Base-by-base conservation (phyloP, 1,284 basidiomycete genomes). In the Puccinia hordei region DNA sequence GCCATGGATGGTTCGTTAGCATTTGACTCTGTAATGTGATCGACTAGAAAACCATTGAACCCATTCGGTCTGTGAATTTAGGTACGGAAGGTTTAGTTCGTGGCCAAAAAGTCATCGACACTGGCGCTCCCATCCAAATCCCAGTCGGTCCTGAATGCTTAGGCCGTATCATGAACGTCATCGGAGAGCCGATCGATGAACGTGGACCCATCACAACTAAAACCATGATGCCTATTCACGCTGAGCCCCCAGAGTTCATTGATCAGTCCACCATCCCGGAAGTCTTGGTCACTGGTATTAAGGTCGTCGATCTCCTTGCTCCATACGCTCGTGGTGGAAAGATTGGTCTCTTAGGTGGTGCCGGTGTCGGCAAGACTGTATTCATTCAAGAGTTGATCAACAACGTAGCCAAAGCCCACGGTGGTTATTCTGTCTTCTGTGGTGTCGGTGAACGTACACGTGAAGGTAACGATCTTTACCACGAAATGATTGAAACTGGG, bases 361-460 rank as follows among this genome's bases (percentile, higher is more conserved):
- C 96, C 86, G 96, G 96, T 93, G 96, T 99, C 89, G 96, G 96
- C 85, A 98, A 98, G 91, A 98, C 96, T 82, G 96, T 98, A 86
- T 89, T 98, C 87, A 98, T 98, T 88, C 93, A 95, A 87, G 95
- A 98, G 87, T 91, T 99, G 85, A 99, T 99, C 89, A 98, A 99
- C 92, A 98, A 99, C 90, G 95, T 99, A 87, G 96, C 96, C 86
- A 99, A 98, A 90, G 96, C 96, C 81, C 96, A 98, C 88, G 96
- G 96, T 95, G 96, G 96, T 95, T 98, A 97, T 92, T 99, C 96
- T 74, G 98, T 98, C 87, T 98, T 98, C 91, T 97, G 95, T 86
- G 94, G 94, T 92, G 95, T 97, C 87, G 96, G 96, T 86, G 96
- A 99, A 89, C 94, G 96, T 89, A 99, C 96, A 84, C 96, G 96